These are phyloP conservation scores for Nicotiana benthamiana DNA, from an alignment of 257 asterid genomes.

Conservation along the genomic window DNA sequence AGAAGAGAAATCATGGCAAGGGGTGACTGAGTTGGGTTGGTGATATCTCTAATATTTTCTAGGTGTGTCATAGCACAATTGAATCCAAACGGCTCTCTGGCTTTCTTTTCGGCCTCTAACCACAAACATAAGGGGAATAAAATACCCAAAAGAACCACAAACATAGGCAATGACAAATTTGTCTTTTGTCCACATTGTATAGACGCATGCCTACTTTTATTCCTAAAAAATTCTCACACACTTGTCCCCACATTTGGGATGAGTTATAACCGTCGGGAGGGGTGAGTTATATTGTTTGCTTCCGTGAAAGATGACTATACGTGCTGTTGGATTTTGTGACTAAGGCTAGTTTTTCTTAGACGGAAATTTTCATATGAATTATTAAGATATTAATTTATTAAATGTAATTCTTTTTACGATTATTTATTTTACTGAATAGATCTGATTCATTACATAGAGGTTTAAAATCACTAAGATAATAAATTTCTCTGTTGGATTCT, in stretches of 20 bases:
- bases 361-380: neutral
- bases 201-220: neutral
- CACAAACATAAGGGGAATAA: neutral
- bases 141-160: too few relatives aligned
- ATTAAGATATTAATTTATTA: neutral
- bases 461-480: too few relatives aligned
- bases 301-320: neutral
- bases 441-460: neutral
- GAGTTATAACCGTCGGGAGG: neutral
- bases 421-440: neutral
- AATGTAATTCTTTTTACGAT: neutral
- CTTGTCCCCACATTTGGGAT: neutral
- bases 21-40: constrained; percentile 7
- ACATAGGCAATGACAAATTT: neutral
- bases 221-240: neutral
- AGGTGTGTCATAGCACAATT: neutral
- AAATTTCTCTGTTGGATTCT: too few relatives aligned
- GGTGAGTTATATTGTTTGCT: neutral
- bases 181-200: neutral
- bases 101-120: neutral
- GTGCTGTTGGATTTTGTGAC: neutral
- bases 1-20: constrained; percentile 23
- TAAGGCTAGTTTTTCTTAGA: neutral
- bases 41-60: neutral
- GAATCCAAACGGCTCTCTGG: neutral